A percentile compares a stretch with the other conserved stretches of the same genome.
These are phyloP conservation scores for Podaxis sp. DNA, from an alignment of 768 basidiomycete species.

Conservation along the genomic window DNA sequence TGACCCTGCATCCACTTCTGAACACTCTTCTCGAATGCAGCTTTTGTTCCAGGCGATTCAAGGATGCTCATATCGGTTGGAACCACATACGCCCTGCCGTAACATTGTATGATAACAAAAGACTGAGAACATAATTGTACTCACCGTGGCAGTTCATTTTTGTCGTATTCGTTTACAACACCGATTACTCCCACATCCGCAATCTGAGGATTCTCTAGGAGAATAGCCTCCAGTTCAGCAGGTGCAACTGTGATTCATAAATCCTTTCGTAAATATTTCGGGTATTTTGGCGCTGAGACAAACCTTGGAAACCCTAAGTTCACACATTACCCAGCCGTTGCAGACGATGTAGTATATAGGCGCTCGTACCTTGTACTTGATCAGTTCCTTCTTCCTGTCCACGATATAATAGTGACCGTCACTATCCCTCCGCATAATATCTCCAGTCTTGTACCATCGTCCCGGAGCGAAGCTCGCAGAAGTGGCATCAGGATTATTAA, in stretches of 20 bases:
- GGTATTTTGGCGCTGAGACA: not conserved
- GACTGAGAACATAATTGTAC: slow-evolving; percentile 6
- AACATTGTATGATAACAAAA: not conserved
- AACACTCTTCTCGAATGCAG: slow-evolving; percentile 35
- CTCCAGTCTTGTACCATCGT: slow-evolving; percentile 73
- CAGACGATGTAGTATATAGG: not conserved
- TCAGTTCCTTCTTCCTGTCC: slow-evolving; percentile 54
- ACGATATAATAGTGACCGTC: slow-evolving; percentile 60
- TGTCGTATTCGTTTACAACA: slow-evolving; percentile 41
- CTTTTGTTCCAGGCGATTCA: slow-evolving; percentile 19
- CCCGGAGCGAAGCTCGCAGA: slow-evolving; percentile 48
- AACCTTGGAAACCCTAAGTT: slow-evolving; percentile 21
- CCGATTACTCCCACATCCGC: slow-evolving; percentile 69
- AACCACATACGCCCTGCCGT: slow-evolving; percentile 43
- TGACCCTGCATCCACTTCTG: slow-evolving; percentile 48
- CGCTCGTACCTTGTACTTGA: slow-evolving; percentile 47
- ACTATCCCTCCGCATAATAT: slow-evolving; percentile 51
- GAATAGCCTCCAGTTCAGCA: slow-evolving; percentile 61
- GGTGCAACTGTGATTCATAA: slow-evolving; percentile 44
- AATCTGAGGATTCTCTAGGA: slow-evolving; percentile 55
- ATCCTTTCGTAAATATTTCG: not conserved
- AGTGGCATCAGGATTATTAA: slow-evolving; percentile 58
- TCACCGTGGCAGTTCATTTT: slow-evolving; percentile 65
- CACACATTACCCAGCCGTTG: not conserved
- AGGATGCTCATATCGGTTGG: slow-evolving; percentile 20